Evolutionary conservation across 352 stramenopile genomes (phyloP).

Genomic region (Pythium dissimile): DNA sequence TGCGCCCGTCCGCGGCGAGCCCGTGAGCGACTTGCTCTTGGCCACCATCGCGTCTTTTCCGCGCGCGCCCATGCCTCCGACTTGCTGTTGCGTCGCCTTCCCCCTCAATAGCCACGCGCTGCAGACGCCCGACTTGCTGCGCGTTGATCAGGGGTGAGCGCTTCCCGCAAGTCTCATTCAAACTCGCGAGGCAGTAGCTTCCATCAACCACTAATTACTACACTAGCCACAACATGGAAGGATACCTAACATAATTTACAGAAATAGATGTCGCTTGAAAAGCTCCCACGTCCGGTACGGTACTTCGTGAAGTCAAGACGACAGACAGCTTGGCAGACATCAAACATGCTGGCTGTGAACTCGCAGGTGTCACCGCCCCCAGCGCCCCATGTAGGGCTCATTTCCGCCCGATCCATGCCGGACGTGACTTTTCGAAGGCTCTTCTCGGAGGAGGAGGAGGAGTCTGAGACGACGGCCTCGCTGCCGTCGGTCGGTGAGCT

Average conservation of each 20-base stretch:
- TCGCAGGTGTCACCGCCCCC: slow-evolving; percentile 13
- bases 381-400: not conserved
- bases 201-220: slow-evolving; percentile 3
- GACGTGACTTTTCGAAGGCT: slow-evolving; percentile 29
- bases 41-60: not conserved
- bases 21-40: slow-evolving; percentile 3
- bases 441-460: slow-evolving; percentile 16
- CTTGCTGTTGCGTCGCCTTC: not conserved
- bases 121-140: no score
- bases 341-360: slow-evolving; percentile 17
- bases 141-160: not conserved
- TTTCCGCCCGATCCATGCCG: slow-evolving; percentile 10
- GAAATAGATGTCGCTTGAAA: not conserved
- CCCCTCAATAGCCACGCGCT: not conserved
- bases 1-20: not conserved
- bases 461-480: slow-evolving; percentile 12
- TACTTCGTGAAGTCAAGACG: not conserved
- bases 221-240: slow-evolving; percentile 4
- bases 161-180: slow-evolving; percentile 8
- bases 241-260: not conserved
- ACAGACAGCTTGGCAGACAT: no score
- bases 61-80: not conserved
- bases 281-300: not conserved
- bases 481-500: slow-evolving; percentile 55
- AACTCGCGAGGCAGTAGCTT: not conserved